Evolutionary conservation across 352 stramenopile species (phyloP), one percentile per base, ranked within the genome.

Genomic region (Hyaloperonospora brassicae): DNA sequence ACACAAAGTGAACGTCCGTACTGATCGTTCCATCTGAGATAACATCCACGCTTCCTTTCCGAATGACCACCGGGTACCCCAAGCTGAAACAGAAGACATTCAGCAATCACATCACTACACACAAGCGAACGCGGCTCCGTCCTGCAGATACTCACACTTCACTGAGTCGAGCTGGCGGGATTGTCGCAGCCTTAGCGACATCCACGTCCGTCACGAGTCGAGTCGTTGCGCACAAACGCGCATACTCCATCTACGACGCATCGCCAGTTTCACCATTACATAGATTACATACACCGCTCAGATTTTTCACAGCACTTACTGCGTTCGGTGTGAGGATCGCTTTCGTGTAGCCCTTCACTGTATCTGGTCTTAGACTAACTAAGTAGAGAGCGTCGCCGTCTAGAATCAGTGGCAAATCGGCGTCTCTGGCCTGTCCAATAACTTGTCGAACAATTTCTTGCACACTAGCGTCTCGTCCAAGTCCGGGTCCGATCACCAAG

Each of bases 341-440:
- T 6, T 82, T 73, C 25, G 52, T 61, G 45, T 93, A 84, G 5
- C 75, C 88, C 13, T 63, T 72, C 41, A 90, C 66, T 14, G 86
- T 60, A 8, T 79, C 65, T 0, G 76, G 73, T 23, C 92, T 61
- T 23, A 93, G 44, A 47, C 86, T 93, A 36, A 97, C 61, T 34
- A 98, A 63, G 56, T 77, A 98, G 5, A 98, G 76, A 38, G 76
- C 94, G 65, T 98, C 96, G 0, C 95, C 96, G 64, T 99, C 96
- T 17, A 99, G 60, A 5, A 99, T 78, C 2, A 98, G 30, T 11
- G 89, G 84, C 34, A 98, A 50, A 1, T 85, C 52, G 1, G 61
- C 52, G 27, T 84, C 64, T 22, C 66, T 79, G 8, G 94, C 93
- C 23, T 58, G 66, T 5, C 41, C 27, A 41, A 94, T 74, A 25